A percentile compares a stretch with the other conserved stretches of the same genome.
phyloP scores from a whole-genome alignment of 306 rosid species.

The Dicorynia guianensis region DNA sequence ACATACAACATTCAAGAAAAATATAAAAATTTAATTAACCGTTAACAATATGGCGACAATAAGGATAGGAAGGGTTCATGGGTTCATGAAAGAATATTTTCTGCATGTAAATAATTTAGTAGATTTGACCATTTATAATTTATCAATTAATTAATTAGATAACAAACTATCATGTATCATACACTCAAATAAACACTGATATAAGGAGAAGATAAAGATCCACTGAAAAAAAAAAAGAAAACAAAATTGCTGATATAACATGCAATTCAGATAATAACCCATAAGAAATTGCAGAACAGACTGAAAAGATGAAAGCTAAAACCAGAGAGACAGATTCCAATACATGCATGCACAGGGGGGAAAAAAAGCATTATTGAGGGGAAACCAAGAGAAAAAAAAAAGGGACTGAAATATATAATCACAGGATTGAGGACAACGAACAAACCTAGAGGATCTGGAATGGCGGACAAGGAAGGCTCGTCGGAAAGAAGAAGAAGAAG shows the following conservation, averaged over 20 bases:
- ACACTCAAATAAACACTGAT: neutral
- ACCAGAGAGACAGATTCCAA: neutral
- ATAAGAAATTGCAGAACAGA: neutral
- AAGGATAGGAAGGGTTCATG: too few relatives aligned
- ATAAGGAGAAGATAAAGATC: neutral
- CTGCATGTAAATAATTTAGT: neutral
- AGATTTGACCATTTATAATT: neutral
- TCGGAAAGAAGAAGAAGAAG: too few relatives aligned
- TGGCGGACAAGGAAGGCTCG: too few relatives aligned
- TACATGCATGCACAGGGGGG: slow-evolving; percentile 4
- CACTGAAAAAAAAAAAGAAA: neutral
- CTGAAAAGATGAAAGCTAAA: slow-evolving; percentile 12
- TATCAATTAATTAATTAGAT: neutral
- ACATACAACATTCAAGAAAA: too few relatives aligned
- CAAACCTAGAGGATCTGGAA: too few relatives aligned
- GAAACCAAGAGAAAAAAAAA: neutral
- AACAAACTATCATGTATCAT: neutral
- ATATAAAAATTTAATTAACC: too few relatives aligned
- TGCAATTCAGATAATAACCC: slow-evolving; percentile 33
- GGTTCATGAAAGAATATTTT: too few relatives aligned
- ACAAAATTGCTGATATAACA: too few relatives aligned
- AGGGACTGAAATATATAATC: too few relatives aligned
- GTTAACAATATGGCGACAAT: too few relatives aligned
- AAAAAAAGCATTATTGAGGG: too few relatives aligned
- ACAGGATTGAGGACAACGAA: too few relatives aligned